These are phyloP conservation scores for Golubevia pallescens DNA, from an alignment of 1,284 basidiomycete species.

Conservation along the genomic window DNA sequence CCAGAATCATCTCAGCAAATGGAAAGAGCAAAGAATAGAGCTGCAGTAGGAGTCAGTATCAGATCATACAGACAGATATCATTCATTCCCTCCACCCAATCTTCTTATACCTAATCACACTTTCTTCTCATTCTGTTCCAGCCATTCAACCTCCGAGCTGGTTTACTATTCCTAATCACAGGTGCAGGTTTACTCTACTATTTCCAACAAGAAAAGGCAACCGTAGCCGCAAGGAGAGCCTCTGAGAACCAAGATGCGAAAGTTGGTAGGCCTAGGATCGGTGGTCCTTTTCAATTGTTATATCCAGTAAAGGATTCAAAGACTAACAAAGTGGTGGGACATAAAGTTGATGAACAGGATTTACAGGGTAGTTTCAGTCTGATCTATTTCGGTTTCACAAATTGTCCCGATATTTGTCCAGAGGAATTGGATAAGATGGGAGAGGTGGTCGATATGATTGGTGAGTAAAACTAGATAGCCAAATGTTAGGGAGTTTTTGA, in stretches of 20 bases:
- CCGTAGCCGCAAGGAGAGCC: constrained; percentile 28
- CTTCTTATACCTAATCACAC: not conserved
- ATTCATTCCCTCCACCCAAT: not conserved
- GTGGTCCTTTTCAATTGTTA: constrained; percentile 77
- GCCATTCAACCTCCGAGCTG: constrained; percentile 87
- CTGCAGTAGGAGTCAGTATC: not conserved
- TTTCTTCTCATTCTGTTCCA: constrained; percentile 53
- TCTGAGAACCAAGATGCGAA: constrained; percentile 47
- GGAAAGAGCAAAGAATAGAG: too few species aligned
- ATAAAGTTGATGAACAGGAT: constrained; percentile 79
- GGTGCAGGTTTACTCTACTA: constrained; percentile 84
- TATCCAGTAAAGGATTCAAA: constrained; percentile 8
- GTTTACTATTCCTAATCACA: constrained; percentile 79
- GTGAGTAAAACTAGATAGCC: constrained; percentile 70
- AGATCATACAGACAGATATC: not conserved
- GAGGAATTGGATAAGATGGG: constrained; percentile 97
- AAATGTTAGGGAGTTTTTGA: not conserved
- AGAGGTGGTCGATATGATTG: constrained; percentile 76
- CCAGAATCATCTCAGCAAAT: too few species aligned
- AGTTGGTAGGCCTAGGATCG: constrained; percentile 77
- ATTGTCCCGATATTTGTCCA: constrained; percentile 98
- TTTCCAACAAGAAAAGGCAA: constrained; percentile 83
- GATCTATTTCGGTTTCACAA: constrained; percentile 89
- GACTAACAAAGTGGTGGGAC: constrained; percentile 8
- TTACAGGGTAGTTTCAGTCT: constrained; percentile 79